Evolutionary conservation across 768 basidiomycete genomes (phyloP), one percentile per base, ranked within the genome.

Genomic region (Trametes villosa): DNA sequence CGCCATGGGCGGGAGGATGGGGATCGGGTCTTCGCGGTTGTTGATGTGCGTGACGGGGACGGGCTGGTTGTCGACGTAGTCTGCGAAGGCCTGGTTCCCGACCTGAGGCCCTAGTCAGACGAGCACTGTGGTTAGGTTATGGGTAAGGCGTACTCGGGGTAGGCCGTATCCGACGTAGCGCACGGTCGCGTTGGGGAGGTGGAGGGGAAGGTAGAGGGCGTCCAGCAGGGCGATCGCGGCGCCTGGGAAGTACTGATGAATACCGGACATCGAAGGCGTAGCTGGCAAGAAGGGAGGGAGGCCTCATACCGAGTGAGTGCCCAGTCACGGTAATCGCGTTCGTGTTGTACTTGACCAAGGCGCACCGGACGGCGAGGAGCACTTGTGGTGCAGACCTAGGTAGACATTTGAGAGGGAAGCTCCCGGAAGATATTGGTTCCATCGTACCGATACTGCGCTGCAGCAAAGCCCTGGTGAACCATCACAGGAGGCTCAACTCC

Each of bases 51-150:
- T 84, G 53, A 86, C 64, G 17, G 71, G 58, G 9, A 73, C 61
- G 33, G 75, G 44, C 38, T 81, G 71, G 11, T 75, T 69, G 60
- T 86, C 82, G 50, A 86, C 78, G 63, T 81, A 81, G 62, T 84
- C 64, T 1, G 85, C 85, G 59, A 86, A 88, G 1, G 77, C 82
- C 66, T 79, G 77, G 70, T 87, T 87, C 15, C 86, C 85, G 59
- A 78, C 76, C 75, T 80, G 55, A 1, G n/a, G n/a, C n/a, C n/a
- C n/a, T n/a, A n/a, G n/a, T n/a, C n/a, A n/a, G n/a, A 22, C 24
- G 3, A 6, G 9, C 2, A 12, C 12, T 17, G 1, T 9, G 15
- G 8, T 1, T 9, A 7, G 30, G 26, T 8, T 4, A n/a, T 9
- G 9, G 36, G n/a, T n/a, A 38, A 22, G 8, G 63, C 68, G 18